phyloP scores from a whole-genome alignment of 164 flowering plant species.

The Magnolia sinica region DNA sequence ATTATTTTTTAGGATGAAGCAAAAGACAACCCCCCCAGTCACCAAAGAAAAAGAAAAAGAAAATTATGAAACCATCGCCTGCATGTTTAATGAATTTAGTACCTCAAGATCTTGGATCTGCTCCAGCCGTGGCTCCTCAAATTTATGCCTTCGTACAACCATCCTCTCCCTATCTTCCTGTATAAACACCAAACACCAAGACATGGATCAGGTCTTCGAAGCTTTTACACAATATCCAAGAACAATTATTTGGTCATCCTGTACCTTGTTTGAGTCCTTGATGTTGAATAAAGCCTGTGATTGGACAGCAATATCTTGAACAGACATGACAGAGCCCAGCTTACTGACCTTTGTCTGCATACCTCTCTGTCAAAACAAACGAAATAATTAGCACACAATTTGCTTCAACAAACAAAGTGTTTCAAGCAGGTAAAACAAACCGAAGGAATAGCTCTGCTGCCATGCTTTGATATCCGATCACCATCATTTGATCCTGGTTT shows the following conservation, averaged over 20 bases:
- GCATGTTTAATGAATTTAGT: constrained; percentile 10
- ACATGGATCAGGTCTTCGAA: not conserved
- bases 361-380: constrained; percentile 47
- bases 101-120: constrained; percentile 99
- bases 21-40: not conserved
- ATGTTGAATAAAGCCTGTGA: constrained; percentile 77
- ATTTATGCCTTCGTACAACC: constrained; percentile 76
- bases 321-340: constrained; percentile 54
- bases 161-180: constrained; percentile 97
- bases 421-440: constrained; percentile 36
- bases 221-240: not conserved
- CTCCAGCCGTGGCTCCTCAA: constrained; percentile 89
- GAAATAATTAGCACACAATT: constrained; percentile 5
- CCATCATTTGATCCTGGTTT: constrained; percentile 54
- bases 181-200: constrained; percentile 7
- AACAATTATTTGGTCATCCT: not conserved
- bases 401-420: not conserved
- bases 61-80: not conserved
- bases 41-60: not conserved
- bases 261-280: constrained; percentile 95
- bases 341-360: constrained; percentile 55
- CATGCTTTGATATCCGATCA: constrained; percentile 56
- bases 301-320: constrained; percentile 78
- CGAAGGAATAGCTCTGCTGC: constrained; percentile 48
- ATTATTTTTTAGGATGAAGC: not conserved